These are phyloP conservation scores for Mycena capillaripes DNA, from an alignment of 768 basidiomycete genomes.

Conservation along the genomic window DNA sequence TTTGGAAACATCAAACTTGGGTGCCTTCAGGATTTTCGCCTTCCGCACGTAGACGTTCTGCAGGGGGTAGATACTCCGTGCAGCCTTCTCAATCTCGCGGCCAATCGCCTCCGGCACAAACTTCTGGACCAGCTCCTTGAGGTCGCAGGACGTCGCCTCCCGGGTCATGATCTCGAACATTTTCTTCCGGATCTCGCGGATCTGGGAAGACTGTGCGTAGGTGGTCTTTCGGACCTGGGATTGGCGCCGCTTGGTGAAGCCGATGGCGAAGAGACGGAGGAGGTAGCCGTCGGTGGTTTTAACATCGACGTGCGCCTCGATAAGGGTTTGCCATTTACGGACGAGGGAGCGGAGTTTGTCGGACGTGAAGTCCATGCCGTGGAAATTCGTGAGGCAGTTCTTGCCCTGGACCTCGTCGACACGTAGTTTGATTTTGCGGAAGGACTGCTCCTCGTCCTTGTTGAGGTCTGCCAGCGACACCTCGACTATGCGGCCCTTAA, in stretches of 20 bases:
- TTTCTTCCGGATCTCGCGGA: conserved; percentile 98
- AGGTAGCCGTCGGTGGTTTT: conserved; percentile 99
- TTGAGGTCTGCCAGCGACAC: conserved; percentile 97
- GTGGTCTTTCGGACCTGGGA: conserved; percentile 99
- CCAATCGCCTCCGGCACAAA: conserved; percentile 99
- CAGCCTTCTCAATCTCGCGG: conserved; percentile 99
- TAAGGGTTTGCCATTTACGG: conserved; percentile 99
- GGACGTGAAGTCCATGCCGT: conserved; percentile 99
- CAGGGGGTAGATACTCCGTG: conserved; percentile 96
- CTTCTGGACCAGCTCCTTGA: conserved; percentile 99
- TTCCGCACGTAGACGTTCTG: conserved; percentile 99
- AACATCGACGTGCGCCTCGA: conserved; percentile 98
- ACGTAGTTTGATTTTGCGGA: conserved; percentile 99
- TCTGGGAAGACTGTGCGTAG: conserved; percentile 95
- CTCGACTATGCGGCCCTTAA: conserved; percentile 97
- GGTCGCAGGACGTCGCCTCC: conserved; percentile 94
- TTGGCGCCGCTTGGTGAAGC: conserved; percentile 97
- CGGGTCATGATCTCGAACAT: conserved; percentile 99
- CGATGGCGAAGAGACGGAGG: conserved; percentile 98
- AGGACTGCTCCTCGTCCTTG: conserved; percentile 99
- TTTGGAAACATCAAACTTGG: conserved; percentile 96
- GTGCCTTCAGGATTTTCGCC: conserved; percentile 98
- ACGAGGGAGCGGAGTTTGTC: conserved; percentile 99
- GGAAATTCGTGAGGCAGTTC: conserved; percentile 99
- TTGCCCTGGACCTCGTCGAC: conserved; percentile 98